Percentiles rank a stretch among this genome's conserved stretches.
These are phyloP conservation scores for Puccinia sorghi DNA, from an alignment of 1,284 basidiomycete genomes.

Conservation along the genomic window DNA sequence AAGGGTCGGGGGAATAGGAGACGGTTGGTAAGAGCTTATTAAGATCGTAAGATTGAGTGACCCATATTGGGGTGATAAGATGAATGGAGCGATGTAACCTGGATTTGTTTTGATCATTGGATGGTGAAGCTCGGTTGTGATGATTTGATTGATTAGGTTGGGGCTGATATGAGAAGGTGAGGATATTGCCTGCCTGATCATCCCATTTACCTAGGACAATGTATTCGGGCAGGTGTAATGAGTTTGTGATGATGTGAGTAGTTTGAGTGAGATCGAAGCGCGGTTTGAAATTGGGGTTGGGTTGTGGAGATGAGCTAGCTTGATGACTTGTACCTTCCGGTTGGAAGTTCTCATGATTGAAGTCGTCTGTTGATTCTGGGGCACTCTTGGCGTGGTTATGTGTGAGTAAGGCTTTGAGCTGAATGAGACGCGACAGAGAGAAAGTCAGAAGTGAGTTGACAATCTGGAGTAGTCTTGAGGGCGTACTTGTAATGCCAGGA, in stretches of 20 bases:
- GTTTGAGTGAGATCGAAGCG: slow-evolving; percentile 34
- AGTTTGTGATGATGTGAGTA: slow-evolving; percentile 41
- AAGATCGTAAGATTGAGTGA: slow-evolving; percentile 39
- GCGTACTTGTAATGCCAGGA: slow-evolving; percentile 22
- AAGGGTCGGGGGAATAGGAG: slow-evolving; percentile 35
- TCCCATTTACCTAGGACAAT: slow-evolving; percentile 2
- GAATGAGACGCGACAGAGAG: neutral
- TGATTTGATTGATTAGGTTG: neutral
- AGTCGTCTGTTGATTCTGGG: neutral
- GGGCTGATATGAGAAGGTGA: slow-evolving; percentile 10
- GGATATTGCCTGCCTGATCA: slow-evolving; percentile 2
- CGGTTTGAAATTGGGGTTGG: slow-evolving; percentile 18
- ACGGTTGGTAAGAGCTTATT: slow-evolving; percentile 6
- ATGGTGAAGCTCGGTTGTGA: neutral
- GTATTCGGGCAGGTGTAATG: slow-evolving; percentile 39
- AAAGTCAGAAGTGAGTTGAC: neutral
- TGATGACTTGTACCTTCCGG: neutral
- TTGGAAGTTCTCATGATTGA: neutral
- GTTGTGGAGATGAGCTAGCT: neutral
- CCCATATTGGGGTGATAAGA: slow-evolving; percentile 38
- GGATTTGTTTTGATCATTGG: neutral
- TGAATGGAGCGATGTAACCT: slow-evolving; percentile 24
- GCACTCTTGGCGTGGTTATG: neutral
- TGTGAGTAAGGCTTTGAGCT: slow-evolving; percentile 17
- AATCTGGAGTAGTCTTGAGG: neutral